Evolutionary conservation across 2,329 filamentous ascomycete species (phyloP).

Genomic region (Hypoxylon rubiginosum): DNA sequence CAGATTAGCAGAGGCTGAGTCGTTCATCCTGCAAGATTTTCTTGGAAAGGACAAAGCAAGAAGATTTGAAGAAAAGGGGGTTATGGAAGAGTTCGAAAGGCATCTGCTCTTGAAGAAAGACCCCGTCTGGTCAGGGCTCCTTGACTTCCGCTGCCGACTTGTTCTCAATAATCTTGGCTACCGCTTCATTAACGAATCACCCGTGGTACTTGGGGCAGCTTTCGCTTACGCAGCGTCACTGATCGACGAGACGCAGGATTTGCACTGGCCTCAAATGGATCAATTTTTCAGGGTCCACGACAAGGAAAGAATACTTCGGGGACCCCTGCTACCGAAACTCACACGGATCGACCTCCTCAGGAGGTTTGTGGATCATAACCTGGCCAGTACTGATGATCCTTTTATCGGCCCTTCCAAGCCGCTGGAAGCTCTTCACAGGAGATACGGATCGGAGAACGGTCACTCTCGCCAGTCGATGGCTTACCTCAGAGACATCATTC

Average conservation of each 20-base stretch:
- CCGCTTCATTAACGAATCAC: conserved; percentile 37
- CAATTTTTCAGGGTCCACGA: conserved; percentile 32
- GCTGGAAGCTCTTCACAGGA: conserved; percentile 15
- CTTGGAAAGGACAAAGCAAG: conserved; percentile 38
- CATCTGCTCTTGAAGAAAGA: conserved; percentile 43
- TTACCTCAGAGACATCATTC: conserved; percentile 31
- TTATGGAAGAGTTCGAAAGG: conserved; percentile 33
- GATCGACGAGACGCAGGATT: conserved; percentile 13
- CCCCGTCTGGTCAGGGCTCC: conserved; percentile 46
- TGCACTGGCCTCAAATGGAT: conserved; percentile 42
- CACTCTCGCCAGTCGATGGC: conserved; percentile 11
- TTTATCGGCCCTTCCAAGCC: conserved; percentile 8
- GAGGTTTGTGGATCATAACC: conserved; percentile 16
- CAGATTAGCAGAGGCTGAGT: conserved; percentile 33
- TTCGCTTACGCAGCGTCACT: conserved; percentile 41
- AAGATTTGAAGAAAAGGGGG: conserved; percentile 25
- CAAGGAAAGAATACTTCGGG: conserved; percentile 21
- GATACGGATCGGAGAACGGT: conserved; percentile 12
- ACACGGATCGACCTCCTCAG: conserved; percentile 17
- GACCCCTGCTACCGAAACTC: not conserved
- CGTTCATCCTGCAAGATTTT: conserved; percentile 43
- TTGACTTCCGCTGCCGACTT: conserved; percentile 45
- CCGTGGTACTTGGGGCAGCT: conserved; percentile 44
- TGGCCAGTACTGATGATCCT: not conserved
- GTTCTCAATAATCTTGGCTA: conserved; percentile 43